Evolutionary conservation across 2,329 filamentous ascomycete species (phyloP), one percentile per base, ranked within the genome.

Genomic region (Cryoendolithus antarcticus): DNA sequence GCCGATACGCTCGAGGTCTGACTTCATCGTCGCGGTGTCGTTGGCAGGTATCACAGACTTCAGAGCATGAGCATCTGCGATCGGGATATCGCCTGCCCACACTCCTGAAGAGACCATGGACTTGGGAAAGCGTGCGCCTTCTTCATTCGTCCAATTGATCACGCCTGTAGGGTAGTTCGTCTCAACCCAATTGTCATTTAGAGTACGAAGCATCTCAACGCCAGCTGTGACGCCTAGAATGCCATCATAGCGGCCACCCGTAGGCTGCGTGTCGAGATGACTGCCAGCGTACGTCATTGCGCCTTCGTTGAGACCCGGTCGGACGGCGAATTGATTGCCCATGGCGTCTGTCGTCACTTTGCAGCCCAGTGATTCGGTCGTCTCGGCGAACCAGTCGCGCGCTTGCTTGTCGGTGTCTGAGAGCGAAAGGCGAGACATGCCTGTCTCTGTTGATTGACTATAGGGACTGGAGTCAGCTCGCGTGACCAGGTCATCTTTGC

Each of bases 141-240:
- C 85, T 62, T 89, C 84, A 53, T 84, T 84, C 2, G 80, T 86
- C 80, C 80, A 85, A 52, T 86, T 85, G 2, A 88, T 75, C 1
- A 86, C 73, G 1, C 81, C 82, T 0, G 88, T 70, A 1, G 79
- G 78, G 30, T 75, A 81, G 35, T 80, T 71, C 0, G 83, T 88
- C 52, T 81, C 71, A 2, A 81, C 65, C 13, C 72, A 64, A 44
- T 78, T 71, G 11, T 88, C 82, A 4, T 77, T 68, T 34, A 93
- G 63, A 0, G 76, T 44, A 5, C 43, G 37, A 8, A 50, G 38
- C 4, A 47, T 46, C 38, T 48, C 48, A 4, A 50, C 38, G 8
- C 40, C 48, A 1, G 44, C 46, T 9, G 48, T 30, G 0, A 50
- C 48, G 10, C 46, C 48, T 6, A 50, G 32, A 2, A 44, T 38